Evolutionary conservation across 2,329 filamentous ascomycete species (phyloP).

Genomic region (Ophiostoma tasmaniense): DNA sequence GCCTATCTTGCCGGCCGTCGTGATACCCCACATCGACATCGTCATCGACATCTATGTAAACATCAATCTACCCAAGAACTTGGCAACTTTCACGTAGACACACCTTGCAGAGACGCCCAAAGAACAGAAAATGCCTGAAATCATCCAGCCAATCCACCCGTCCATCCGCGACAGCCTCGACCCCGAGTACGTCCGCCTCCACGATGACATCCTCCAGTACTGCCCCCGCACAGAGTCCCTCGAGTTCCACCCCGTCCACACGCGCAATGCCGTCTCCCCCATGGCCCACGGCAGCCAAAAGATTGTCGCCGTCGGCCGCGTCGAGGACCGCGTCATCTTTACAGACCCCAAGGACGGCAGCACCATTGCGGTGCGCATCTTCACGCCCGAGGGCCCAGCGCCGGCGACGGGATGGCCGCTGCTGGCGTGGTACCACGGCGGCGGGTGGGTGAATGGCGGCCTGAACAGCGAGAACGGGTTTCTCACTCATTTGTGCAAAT

Average conservation of each 20-base stretch:
- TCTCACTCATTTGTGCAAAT: slow-evolving; percentile 42
- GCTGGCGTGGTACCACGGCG: slow-evolving; percentile 49
- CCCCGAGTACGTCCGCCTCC: slow-evolving; percentile 32
- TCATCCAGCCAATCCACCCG: slow-evolving; percentile 29
- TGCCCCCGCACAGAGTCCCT: slow-evolving; percentile 27
- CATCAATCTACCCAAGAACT: not conserved
- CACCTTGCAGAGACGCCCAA: no score
- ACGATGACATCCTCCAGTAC: slow-evolving; percentile 31
- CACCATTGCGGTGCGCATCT: slow-evolving; percentile 35
- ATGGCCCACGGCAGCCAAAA: slow-evolving; percentile 12
- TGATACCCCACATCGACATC: slow-evolving; percentile 5
- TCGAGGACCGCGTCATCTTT: slow-evolving; percentile 34
- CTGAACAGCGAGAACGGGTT: slow-evolving; percentile 51
- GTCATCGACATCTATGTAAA: not conserved
- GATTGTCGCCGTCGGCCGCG: slow-evolving; percentile 33
- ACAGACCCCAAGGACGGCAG: slow-evolving; percentile 31
- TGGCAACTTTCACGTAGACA: no score
- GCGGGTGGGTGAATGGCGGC: slow-evolving; percentile 50
- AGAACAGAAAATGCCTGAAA: not conserved
- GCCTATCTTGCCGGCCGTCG: slow-evolving; percentile 9
- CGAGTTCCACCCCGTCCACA: not conserved
- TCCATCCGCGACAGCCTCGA: slow-evolving; percentile 28
- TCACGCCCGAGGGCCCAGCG: slow-evolving; percentile 38
- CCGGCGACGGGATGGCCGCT: slow-evolving; percentile 44
- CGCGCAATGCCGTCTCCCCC: slow-evolving; percentile 10